Base-by-base conservation (phyloP, 2,329 filamentous ascomycete genomes). In the Coccinonectria pachysandricola region DNA sequence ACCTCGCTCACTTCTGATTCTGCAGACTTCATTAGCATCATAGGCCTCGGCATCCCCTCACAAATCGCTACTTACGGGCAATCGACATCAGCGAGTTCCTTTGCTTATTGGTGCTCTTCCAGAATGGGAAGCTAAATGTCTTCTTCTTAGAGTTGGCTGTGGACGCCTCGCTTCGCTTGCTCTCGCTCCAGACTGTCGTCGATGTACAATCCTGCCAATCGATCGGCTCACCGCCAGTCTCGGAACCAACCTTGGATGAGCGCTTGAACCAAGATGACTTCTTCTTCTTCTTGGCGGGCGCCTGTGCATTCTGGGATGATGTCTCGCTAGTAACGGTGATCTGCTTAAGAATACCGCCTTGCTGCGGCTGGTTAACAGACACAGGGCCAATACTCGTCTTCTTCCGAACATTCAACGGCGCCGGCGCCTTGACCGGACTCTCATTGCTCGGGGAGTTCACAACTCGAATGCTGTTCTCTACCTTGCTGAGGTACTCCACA, bases 81-180 rank as follows among this genome's bases (percentile, higher is more conserved):
- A 64, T 52, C 3, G 58, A 62, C 56, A 65, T 59, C 24, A 57
- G 52, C 4, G 53, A 43, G 15, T 62, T 53, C 39, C 59, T 64
- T 14, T 38, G 50, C 23, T 61, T 68, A 26, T 49, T 57, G 15
- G 49, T n/a, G n/a, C n/a, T 57, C 45, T 68, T 71, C 68, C 67
- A 75, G 35, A 74, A 74, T 5, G 63, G 54, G 10, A 73, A 59
- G 15, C 54, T 57, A 34, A 74, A 71, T 7, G 57, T 56, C 51
- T 65, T 65, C 53, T 65, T 71, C 51, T 64, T 72, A 26, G 48
- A n/a, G n/a, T n/a, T n/a, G n/a, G n/a, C n/a, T n/a, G n/a, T n/a
- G n/a, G n/a, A n/a, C n/a, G n/a, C n/a, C n/a, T n/a, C 24, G 30
- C 38, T 37, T 31, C 42, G 32, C 31, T 48, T 40, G 8, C 34